Percentiles rank a stretch among this genome's conserved stretches.
phyloP scores from a whole-genome alignment of 192 early-diverging fungal genomes.

The Backusella psychrophila region DNA sequence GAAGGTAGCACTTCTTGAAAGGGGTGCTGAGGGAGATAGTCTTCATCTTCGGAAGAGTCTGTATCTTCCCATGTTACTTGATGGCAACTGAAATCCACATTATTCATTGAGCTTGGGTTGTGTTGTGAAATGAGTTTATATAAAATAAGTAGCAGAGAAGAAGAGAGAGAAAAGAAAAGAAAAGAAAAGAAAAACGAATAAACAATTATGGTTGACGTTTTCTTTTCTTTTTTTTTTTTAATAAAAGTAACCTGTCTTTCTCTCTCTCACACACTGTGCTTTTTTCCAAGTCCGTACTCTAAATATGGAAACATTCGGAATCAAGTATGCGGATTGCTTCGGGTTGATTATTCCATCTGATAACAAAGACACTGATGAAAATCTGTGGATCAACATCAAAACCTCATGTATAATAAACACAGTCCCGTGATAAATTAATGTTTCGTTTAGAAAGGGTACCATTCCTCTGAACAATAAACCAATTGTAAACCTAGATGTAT shows the following conservation, averaged over 20 bases:
- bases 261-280: background rate
- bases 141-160: background rate
- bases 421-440: too few relatives aligned
- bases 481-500: too few relatives aligned
- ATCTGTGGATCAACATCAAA: too few relatives aligned
- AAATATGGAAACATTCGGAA: background rate
- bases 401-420: background rate
- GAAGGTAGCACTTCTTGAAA: background rate
- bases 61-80: constrained; percentile 26
- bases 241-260: background rate
- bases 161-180: background rate
- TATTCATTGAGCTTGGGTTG: background rate
- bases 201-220: background rate
- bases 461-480: too few relatives aligned
- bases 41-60: constrained; percentile 31
- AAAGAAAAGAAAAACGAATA: background rate
- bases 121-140: background rate
- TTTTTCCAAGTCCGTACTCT: background rate
- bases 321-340: background rate
- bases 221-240: background rate
- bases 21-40: constrained; percentile 15
- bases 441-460: too few relatives aligned
- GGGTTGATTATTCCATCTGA: too few relatives aligned
- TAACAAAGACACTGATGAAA: too few relatives aligned
- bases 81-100: background rate